Conservation (phyloP, 148 eudicot species). For the Fagopyrum tataricum region DNA sequence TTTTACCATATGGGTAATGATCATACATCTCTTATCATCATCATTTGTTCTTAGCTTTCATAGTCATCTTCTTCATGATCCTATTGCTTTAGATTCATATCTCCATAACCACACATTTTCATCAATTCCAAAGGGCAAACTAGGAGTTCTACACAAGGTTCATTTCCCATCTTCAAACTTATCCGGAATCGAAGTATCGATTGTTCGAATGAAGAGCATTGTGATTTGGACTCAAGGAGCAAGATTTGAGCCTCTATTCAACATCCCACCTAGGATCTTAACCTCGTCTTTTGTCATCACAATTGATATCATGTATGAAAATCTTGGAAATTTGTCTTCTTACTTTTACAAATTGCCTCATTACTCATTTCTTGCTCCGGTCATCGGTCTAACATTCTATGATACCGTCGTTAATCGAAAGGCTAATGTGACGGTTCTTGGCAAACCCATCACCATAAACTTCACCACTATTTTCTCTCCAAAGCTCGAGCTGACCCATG, state of each 20-base stretch:
- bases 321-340: constrained; percentile 63
- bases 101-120: constrained; percentile 28
- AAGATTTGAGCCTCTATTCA: constrained; percentile 34
- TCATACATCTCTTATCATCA: constrained; percentile 19
- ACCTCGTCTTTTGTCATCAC: constrained; percentile 40
- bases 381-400: constrained; percentile 47
- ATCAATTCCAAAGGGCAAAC: constrained; percentile 16
- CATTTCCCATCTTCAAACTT: constrained; percentile 47
- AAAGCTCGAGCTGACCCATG: constrained; percentile 3
- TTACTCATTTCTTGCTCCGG: constrained; percentile 36
- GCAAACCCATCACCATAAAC: constrained; percentile 33
- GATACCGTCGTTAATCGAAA: constrained; percentile 18
- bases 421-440: constrained; percentile 22
- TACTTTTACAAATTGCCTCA: constrained; percentile 46
- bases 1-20: constrained; percentile 22
- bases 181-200: constrained; percentile 43
- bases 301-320: constrained; percentile 48
- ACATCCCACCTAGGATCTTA: constrained; percentile 39
- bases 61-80: constrained; percentile 8
- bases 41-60: constrained; percentile 11
- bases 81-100: constrained; percentile 37
- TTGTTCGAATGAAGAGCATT: constrained; percentile 38
- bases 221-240: constrained; percentile 41
- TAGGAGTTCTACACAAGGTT: constrained; percentile 43
- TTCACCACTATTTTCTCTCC: constrained; percentile 27